phyloP scores from a whole-genome alignment of 1,284 basidiomycete species.

The Amylostereum areolatum region DNA sequence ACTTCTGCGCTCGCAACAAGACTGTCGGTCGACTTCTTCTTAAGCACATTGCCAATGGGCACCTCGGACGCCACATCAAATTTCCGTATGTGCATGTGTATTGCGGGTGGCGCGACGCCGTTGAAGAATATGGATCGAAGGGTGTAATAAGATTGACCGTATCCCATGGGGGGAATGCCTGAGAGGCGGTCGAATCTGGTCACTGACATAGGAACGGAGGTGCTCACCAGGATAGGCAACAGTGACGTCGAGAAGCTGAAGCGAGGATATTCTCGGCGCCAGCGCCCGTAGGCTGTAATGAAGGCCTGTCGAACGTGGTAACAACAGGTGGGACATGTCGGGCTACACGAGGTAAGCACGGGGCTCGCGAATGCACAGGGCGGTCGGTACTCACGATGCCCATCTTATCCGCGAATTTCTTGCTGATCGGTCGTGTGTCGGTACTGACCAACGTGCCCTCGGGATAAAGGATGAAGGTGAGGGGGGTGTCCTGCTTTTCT shows the following conservation, averaged over 20 bases:
- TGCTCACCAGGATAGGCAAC: slow-evolving; percentile 78
- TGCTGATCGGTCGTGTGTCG: slow-evolving; percentile 77
- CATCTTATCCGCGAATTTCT: slow-evolving; percentile 78
- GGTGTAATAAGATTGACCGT: slow-evolving; percentile 84
- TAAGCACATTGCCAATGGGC: slow-evolving; percentile 56
- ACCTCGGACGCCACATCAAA: slow-evolving; percentile 63
- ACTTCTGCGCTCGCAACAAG: slow-evolving; percentile 30
- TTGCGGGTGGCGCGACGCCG: slow-evolving; percentile 75
- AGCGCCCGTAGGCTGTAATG: slow-evolving; percentile 83
- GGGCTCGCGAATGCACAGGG: no score
- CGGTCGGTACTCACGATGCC: slow-evolving; percentile 58
- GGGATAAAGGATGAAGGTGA: slow-evolving; percentile 86
- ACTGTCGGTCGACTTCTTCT: slow-evolving; percentile 27
- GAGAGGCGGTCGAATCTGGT: background rate
- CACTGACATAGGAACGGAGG: background rate
- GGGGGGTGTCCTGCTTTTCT: slow-evolving; percentile 59
- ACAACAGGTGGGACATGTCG: slow-evolving; percentile 74
- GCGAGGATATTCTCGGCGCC: slow-evolving; percentile 66
- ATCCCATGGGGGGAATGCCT: slow-evolving; percentile 66
- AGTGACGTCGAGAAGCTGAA: slow-evolving; percentile 86
- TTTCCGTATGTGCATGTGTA: slow-evolving; percentile 83
- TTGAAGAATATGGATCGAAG: slow-evolving; percentile 85
- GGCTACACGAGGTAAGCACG: slow-evolving; percentile 36
- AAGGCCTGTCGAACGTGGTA: slow-evolving; percentile 89
- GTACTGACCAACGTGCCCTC: slow-evolving; percentile 88